Base-by-base conservation (phyloP, 805 yeast species). In the Pichia insulana region DNA sequence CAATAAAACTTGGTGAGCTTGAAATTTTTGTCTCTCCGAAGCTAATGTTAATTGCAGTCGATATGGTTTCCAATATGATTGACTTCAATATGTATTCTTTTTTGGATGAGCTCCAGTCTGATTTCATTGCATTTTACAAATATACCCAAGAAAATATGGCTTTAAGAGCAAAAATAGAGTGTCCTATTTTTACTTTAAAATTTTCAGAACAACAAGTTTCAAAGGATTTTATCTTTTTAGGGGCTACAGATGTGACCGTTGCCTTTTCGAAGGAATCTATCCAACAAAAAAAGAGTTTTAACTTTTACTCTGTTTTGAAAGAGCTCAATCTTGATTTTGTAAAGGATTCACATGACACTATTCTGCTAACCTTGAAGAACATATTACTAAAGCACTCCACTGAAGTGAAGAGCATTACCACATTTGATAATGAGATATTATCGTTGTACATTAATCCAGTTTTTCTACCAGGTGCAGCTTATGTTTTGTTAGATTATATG, bases 101-200 rank as follows among this genome's bases (percentile, higher is more conserved):
- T 5, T 62, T 88, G 51, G 96, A 89, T 57, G 57, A 58, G 15
- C 60, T 87, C 13, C 94, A 89, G 45, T 57, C 74, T 15, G 74
- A 75, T 9, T 73, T 82, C 2, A 26, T 43, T 5, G 16, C 13
- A 8, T 43, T 39, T 32, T 43, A 38, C 27, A 39, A 39, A 9
- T 43, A 34, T 25, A 40, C 35, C 27, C 15, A 43, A 18, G 38
- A 40, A 30, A 43, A 39, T 22, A 18, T 22, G 3, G 34, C 39
- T 3, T 6, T 35, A 13, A 35, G 31, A 31, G 31, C 73, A 10
- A 63, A 81, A 27, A 43, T 80, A 7, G 69, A 72, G 1, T 51
- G 74, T 3, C 82, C 83, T 0, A 53, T 54, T 6, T 45, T 76
- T 0, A 59, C 64, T 6, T 49, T 40, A 51, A 61, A 40, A 20